Conservation (phyloP, 2,329 filamentous ascomycete species). For the Paraconiothyrium sp. region DNA sequence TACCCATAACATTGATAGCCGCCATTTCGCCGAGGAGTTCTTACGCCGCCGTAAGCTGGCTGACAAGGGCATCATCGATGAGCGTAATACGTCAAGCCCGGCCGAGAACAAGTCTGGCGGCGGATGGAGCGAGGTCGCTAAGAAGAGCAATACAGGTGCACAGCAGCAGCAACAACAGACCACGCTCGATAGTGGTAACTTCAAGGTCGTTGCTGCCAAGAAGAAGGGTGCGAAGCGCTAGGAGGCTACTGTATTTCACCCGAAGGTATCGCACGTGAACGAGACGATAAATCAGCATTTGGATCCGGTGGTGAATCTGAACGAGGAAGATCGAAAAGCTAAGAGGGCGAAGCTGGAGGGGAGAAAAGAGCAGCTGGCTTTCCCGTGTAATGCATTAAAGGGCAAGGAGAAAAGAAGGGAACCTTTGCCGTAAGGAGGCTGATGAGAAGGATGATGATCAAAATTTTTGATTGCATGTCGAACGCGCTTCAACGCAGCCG, state of each 20-base stretch:
- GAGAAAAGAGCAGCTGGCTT: background rate
- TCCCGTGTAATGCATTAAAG: background rate
- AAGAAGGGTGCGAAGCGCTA: conserved; percentile 75
- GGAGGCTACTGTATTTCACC: background rate
- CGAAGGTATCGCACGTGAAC: background rate
- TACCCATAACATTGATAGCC: conserved; percentile 89
- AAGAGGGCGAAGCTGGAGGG: background rate
- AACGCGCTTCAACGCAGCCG: background rate
- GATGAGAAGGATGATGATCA: background rate
- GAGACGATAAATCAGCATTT: background rate
- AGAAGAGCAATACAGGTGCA: conserved; percentile 79
- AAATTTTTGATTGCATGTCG: background rate
- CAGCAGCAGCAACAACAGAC: conserved; percentile 53
- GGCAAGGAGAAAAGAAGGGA: too few species aligned
- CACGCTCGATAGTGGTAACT: conserved; percentile 66
- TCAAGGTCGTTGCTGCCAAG: conserved; percentile 90
- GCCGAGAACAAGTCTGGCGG: conserved; percentile 57
- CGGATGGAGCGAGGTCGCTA: conserved; percentile 97
- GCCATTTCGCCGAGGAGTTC: conserved; percentile 94
- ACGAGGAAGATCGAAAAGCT: background rate
- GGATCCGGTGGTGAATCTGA: background rate
- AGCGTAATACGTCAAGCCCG: conserved; percentile 65
- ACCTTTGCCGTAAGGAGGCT: background rate
- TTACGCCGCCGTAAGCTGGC: conserved; percentile 91
- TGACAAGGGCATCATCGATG: conserved; percentile 88